These are phyloP conservation scores for Pulicaria dysenterica DNA, from an alignment of 129 eudicot genomes.

Conservation along the genomic window DNA sequence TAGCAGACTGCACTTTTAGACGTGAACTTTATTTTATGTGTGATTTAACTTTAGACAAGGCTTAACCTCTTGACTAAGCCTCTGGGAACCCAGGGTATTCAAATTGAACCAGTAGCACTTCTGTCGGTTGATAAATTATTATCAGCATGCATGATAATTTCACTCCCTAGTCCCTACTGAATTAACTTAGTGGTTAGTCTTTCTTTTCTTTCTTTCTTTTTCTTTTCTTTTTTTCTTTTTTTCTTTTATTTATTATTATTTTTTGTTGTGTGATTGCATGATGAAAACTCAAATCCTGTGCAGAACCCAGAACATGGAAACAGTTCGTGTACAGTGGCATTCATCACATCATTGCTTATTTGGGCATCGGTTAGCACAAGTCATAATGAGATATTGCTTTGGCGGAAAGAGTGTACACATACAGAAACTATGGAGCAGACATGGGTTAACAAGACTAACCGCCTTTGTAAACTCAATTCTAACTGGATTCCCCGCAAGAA, in stretches of 20 bases:
- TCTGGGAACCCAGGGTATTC: conserved; percentile 5
- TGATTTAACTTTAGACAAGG: background rate
- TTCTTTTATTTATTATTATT: too few relatives aligned
- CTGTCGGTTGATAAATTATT: background rate
- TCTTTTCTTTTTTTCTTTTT: too few relatives aligned
- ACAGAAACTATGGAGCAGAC: conserved; percentile 43
- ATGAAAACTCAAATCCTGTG: background rate
- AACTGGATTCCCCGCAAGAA: conserved; percentile 81
- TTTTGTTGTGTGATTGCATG: background rate
- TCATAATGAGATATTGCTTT: conserved; percentile 16
- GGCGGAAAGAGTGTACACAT: conserved; percentile 27
- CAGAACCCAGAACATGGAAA: conserved; percentile 16
- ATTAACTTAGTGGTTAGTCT: background rate
- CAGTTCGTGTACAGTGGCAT: conserved; percentile 5
- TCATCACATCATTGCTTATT: conserved; percentile 8
- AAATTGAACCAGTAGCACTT: background rate
- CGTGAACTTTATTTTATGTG: background rate
- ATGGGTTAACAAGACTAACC: conserved; percentile 87
- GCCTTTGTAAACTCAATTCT: conserved; percentile 96
- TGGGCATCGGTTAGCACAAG: conserved; percentile 10
- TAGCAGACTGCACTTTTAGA: conserved; percentile 4
- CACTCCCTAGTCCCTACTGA: background rate
- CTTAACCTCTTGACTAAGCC: conserved; percentile 20
- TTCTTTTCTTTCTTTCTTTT: background rate
- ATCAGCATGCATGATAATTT: conserved; percentile 1